Conservation (phyloP, 331 rosid species). For the Stylosanthes scabra region DNA sequence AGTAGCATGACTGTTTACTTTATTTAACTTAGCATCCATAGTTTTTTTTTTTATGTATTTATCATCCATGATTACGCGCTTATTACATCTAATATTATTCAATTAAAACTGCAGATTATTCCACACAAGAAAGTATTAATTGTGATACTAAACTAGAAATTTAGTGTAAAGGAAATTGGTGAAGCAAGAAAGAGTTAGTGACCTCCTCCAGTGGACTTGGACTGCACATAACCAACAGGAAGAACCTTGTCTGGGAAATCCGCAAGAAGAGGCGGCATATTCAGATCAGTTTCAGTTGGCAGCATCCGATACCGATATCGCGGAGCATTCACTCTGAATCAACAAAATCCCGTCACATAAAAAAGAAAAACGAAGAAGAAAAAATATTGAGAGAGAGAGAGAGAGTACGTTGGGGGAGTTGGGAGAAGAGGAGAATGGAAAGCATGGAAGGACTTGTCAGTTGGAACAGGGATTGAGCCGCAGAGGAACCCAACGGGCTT, state of each 20-base stretch:
- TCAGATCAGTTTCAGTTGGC: slow-evolving; percentile 90
- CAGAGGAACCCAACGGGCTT: slow-evolving; percentile 93
- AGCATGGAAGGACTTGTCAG: slow-evolving; percentile 83
- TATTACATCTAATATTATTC: too few relatives aligned
- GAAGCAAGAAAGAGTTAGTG: slow-evolving; percentile 13
- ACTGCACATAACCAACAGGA: slow-evolving; percentile 66
- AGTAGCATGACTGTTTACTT: too few relatives aligned
- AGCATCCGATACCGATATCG: slow-evolving; percentile 94
- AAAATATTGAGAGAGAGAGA: background rate
- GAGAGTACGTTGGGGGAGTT: slow-evolving; percentile 66
- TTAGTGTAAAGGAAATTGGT: background rate
- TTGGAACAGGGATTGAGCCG: slow-evolving; percentile 95
- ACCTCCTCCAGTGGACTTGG: slow-evolving; percentile 78
- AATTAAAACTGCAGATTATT: too few relatives aligned
- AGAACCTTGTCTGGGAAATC: slow-evolving; percentile 68
- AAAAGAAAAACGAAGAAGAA: too few relatives aligned
- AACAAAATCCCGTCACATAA: background rate
- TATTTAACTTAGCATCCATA: too few relatives aligned
- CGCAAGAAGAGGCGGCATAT: slow-evolving; percentile 72
- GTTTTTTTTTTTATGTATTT: too few relatives aligned
- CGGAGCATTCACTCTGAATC: slow-evolving; percentile 76
- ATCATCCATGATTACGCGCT: too few relatives aligned
- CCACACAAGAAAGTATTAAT: too few relatives aligned
- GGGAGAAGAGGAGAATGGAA: slow-evolving; percentile 80
- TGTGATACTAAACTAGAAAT: too few relatives aligned